Base-by-base conservation (phyloP, 768 basidiomycete species). In the Paxillus ammoniavirescens region DNA sequence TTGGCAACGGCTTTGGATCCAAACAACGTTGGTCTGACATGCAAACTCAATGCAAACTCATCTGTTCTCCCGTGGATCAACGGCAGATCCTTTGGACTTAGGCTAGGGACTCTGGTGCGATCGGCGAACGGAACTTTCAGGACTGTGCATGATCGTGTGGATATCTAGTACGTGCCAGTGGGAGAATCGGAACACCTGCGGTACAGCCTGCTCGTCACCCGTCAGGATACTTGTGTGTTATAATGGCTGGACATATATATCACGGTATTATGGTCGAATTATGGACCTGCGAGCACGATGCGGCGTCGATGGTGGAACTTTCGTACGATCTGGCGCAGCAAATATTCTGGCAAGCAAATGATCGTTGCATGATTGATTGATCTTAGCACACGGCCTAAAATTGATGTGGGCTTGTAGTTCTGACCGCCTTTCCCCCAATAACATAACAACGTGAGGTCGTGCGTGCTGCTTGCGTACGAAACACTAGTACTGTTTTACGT, bases 1-100 rank as follows among this genome's bases (percentile, higher is more conserved):
- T 70, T 70, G 68, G 70, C 68, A 66, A 56, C 35, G 37, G 68
- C 68, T 50, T 68, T 47, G 44, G 56, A 70, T 59, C 60, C 64
- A 72, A 70, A 70, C 64, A 70, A 67, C 53, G 54, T 40, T 47
- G 30, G 43, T 46, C 7, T 15, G 40, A 45, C 43, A 40, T 21
- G 26, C 26, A 6, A 26, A 26, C 26, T 6, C 26, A 26, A 26
- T 26, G 26, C 26, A 26, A 26, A 26, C 26, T 26, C 26, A 26
- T 26, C 26, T 26, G 28, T 42, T 54, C 18, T 6, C 12, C 41
- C 48, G 15, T 23, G 6, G 26, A 26, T 4, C 6, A 26, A 26
- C 26, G 26, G 26, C 26, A 4, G 5, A 26, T 4, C 26, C 26
- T 26, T 26, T 26, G 26, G 26, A 26, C 26, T 26, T 26, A 26